Evolutionary conservation across 495 filamentous ascomycete species (phyloP).

Genomic region (Aspergillus sparsus): DNA sequence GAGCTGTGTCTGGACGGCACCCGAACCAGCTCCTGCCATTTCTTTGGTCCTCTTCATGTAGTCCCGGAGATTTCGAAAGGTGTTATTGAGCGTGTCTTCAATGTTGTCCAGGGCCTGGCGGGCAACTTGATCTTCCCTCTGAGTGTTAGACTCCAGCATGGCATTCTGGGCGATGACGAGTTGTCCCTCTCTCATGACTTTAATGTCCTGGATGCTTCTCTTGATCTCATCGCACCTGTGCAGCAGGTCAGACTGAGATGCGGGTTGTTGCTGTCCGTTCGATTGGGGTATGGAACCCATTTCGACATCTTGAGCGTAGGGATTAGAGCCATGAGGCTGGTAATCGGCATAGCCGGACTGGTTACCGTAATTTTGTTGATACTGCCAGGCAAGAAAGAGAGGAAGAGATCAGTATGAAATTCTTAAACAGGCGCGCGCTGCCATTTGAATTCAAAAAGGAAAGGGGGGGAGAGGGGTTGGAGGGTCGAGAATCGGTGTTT

Average conservation of each 20-base stretch:
- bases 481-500: not conserved
- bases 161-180: conserved; percentile 44
- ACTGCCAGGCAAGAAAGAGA: not conserved
- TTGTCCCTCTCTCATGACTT: conserved; percentile 40
- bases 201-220: conserved; percentile 59
- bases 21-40: conserved; percentile 68
- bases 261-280: conserved; percentile 27
- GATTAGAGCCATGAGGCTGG: conserved; percentile 29
- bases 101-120: conserved; percentile 60
- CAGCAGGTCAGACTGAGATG: conserved; percentile 71
- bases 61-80: conserved; percentile 72
- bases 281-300: not conserved
- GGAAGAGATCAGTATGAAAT: too few species aligned
- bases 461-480: not conserved
- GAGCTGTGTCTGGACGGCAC: conserved; percentile 74
- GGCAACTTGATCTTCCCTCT: conserved; percentile 45
- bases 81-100: conserved; percentile 76
- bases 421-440: not conserved
- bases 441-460: not conserved
- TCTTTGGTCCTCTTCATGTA: conserved; percentile 78
- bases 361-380: not conserved
- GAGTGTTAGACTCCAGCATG: conserved; percentile 46
- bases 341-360: conserved; percentile 13
- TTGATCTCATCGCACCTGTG: conserved; percentile 81
- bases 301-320: conserved; percentile 19